Evolutionary conservation across 352 stramenopile species (phyloP).

Genomic region (Saprolegnia parasitica): DNA sequence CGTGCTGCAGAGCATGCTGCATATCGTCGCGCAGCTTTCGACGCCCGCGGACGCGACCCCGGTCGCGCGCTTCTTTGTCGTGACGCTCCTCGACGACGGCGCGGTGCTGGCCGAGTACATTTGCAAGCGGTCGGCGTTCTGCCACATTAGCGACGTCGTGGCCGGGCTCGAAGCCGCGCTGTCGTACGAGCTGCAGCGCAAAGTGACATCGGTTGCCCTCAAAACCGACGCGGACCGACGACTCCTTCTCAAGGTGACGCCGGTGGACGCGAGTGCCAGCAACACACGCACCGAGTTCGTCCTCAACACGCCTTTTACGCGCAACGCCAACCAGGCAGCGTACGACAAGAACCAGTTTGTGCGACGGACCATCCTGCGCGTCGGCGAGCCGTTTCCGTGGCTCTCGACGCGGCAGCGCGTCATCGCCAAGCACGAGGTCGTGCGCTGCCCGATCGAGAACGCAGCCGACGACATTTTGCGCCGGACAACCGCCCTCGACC

Average conservation of each 20-base stretch:
- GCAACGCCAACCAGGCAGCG: slow-evolving; percentile 32
- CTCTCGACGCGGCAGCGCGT: slow-evolving; percentile 48
- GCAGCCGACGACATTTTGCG: slow-evolving; percentile 75
- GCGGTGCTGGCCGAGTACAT: slow-evolving; percentile 42
- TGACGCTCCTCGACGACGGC: background rate
- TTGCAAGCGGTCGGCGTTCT: slow-evolving; percentile 52
- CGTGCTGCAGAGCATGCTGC: slow-evolving; percentile 43
- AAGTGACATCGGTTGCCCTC: background rate
- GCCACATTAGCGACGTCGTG: slow-evolving; percentile 10
- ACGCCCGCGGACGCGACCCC: slow-evolving; percentile 22
- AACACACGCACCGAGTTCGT: background rate
- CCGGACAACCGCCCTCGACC: slow-evolving; percentile 46
- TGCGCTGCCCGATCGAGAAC: slow-evolving; percentile 64
- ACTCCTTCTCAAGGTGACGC: slow-evolving; percentile 10
- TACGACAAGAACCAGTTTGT: slow-evolving; percentile 79
- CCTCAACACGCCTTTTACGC: slow-evolving; percentile 51
- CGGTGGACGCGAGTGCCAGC: background rate
- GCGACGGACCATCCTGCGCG: slow-evolving; percentile 48
- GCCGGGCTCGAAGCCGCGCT: slow-evolving; percentile 3
- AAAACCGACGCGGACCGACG: background rate
- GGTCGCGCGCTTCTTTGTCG: slow-evolving; percentile 14
- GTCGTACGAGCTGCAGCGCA: background rate
- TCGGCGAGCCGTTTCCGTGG: slow-evolving; percentile 46
- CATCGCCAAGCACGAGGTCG: slow-evolving; percentile 35
- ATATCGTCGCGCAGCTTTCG: slow-evolving; percentile 32